These are phyloP conservation scores for Paradendryphiella salina DNA, from an alignment of 2,329 filamentous ascomycete genomes.

Conservation along the genomic window DNA sequence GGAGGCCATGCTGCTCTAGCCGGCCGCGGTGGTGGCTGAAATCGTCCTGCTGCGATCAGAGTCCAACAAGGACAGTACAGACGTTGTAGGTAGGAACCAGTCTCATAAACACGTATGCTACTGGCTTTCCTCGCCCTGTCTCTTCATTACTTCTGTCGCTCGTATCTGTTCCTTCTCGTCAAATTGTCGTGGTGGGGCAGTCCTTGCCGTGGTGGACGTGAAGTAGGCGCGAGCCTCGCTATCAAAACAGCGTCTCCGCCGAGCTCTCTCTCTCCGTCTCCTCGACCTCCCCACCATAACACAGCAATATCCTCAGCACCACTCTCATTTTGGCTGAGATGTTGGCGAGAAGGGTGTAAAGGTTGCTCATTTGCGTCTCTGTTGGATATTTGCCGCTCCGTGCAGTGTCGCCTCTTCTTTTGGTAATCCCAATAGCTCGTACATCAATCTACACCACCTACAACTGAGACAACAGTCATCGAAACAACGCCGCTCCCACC, in stretches of 20 bases:
- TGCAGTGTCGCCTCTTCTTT: slow-evolving; percentile 23
- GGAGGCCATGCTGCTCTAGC: neutral
- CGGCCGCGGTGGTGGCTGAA: slow-evolving; percentile 4
- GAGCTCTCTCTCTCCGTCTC: slow-evolving; percentile 6
- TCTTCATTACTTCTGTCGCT: slow-evolving; percentile 7
- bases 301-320: slow-evolving; percentile 21
- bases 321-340: slow-evolving; percentile 21
- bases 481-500: slow-evolving; percentile 1
- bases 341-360: slow-evolving; percentile 17
- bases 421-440: slow-evolving; percentile 22
- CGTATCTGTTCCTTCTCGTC: slow-evolving; percentile 8
- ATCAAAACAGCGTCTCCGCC: slow-evolving; percentile 14
- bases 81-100: slow-evolving; percentile 16
- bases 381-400: slow-evolving; percentile 27
- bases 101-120: slow-evolving; percentile 12
- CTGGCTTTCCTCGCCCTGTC: slow-evolving; percentile 16
- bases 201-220: slow-evolving; percentile 5
- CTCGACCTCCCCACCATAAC: slow-evolving; percentile 14
- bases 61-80: neutral
- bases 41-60: neutral
- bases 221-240: slow-evolving; percentile 10
- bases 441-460: slow-evolving; percentile 20
- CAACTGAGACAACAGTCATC: slow-evolving; percentile 8
- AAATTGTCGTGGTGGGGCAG: slow-evolving; percentile 5
- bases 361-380: slow-evolving; percentile 20